Evolutionary conservation across 306 rosid genomes (phyloP), one percentile per base, ranked within the genome.

Genomic region (Argentina anserina): DNA sequence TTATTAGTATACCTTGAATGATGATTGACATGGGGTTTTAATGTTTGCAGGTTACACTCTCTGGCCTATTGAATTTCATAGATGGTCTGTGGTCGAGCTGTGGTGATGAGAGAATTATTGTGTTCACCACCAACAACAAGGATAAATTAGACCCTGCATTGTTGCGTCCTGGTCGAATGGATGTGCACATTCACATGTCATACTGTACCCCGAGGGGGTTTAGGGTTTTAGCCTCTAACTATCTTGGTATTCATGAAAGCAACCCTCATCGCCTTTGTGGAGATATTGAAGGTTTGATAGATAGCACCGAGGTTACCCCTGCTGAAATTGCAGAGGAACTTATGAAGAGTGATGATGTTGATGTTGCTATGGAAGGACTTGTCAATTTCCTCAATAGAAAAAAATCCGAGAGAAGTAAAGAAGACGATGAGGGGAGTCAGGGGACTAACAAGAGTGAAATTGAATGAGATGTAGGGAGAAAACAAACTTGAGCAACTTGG

Each of bases 121-220:
- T 88, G 8, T 83, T 88, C 45, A 85, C 88, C 0, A 83, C 92
- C 3, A 85, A 85, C 15, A 86, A 88, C 46, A 78, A 29, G 46
- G 90, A 88, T 1, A 79, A 60, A 60, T 61, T 88, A 7, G 92
- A 88, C 8, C 74, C 90, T 0, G 85, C 85, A 0, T 65, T 85
- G 76, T 15, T 87, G 66, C 80, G 87, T 0, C 83, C 89, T 0
- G 86, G 92, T 41, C 83, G 95, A 6, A 89, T 89, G 96, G 90
- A 89, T 55, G 71, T 76, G 85, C 96, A 87, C 73, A 85, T 89
- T 46, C 53, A 85, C 86, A 68, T 87, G 85, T 85, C 96, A 6
- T 83, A 59, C 43, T 86, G 85, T 69, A 74, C 76, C 33, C 36
- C 49, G 7, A 59, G 79, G 23, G 96, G 86, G 34, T 87, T 83